Base-by-base conservation (phyloP, 2,329 filamentous ascomycete species). In the Aspergillus brasiliensis region DNA sequence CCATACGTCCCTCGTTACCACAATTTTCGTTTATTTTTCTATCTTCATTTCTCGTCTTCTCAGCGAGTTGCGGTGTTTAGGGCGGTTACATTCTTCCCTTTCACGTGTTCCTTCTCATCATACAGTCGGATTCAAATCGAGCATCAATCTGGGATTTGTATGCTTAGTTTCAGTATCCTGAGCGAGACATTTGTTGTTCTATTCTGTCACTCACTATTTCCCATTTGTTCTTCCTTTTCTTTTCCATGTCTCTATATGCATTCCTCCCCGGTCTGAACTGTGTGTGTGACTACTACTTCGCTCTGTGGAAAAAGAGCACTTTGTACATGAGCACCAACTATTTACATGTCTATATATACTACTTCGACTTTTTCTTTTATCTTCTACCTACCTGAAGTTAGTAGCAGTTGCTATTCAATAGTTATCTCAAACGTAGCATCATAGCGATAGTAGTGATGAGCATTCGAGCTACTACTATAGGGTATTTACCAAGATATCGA, bases 261-360 rank as follows among this genome's bases (percentile, higher is more conserved):
- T 49, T 17, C 25, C 15, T 49, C 25, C 13, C 21, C 46, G 19
- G 19, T 44, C 40, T 44, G 40, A 13, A 28, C 46, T 11, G 23
- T 34, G 25, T 47, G 21, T 48, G 23, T 19, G 46, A 31, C 15
- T 28, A 27, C 21, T 23, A 27, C 15, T 23, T 34, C 8, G 38
- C 23, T 53, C 27, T 13, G 25, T 46, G 17, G 15, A 10, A 55
- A 23, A 37, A 28, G 27, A 48, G 49, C 40, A 56, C 37, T 48
- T 34, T 61, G 61, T 63, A 63, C 48, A 63, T 63, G 56, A 63
- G 59, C 52, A 49, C 59, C 59, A 59, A 63, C 59, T 63, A 34
- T 34, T 5, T 34, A 28, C 56, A 51, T 61, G 56, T 59, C 52
- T 54, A 61, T 61, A 57, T 37, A 54, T 51, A n/a, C 21, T 54